Base-by-base conservation (phyloP, 148 eudicot species). In the Cornus florida region DNA sequence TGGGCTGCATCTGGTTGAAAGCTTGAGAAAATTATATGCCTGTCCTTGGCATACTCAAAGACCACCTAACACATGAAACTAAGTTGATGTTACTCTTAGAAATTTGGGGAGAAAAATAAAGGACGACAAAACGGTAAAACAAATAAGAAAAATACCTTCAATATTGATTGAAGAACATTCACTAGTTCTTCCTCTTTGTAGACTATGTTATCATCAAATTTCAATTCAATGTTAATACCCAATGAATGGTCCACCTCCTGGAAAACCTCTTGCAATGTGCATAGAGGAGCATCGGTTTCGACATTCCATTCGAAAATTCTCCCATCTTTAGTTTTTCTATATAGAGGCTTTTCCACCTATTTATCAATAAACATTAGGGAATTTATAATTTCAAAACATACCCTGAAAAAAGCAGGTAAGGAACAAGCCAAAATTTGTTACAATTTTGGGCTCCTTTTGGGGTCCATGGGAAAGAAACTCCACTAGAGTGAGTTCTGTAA, bases 1-100 rank as follows among this genome's bases (percentile, higher is more conserved):
- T 14, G 82, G 19, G 80, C 87, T 1, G 87, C 87, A 77, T 89
- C 92, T 35, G 90, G 92, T 48, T 89, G 88, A 41, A 89, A 89
- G 78, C 90, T 89, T 17, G 90, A 89, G 85, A 87, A 87, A n/a
- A 87, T 72, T 20, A 87, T 69, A 22, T 79, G 73, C 48, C 88
- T 75, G 67, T 70, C 83, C 59, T 75, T 78, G 69, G 82, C 82
- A 75, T 74, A 68, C 78, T 77, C 39, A 73, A 69, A 64, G 0
- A 81, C 83, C 33, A 87, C 78, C 86, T 82, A 82, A 22, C 16
- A 10, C 48, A 53, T 53, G 17, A 2, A 53, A 53, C 5, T 16
- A 53, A 53, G 59, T 53, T 16, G 4, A 53, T 53, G 19, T 14
- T 16, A 53, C 59, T 0, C 1, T 53, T 11, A 11, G 2, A 14